These are phyloP conservation scores for Erysimum pusillum DNA, from an alignment of 441 rosid genomes.

Conservation along the genomic window DNA sequence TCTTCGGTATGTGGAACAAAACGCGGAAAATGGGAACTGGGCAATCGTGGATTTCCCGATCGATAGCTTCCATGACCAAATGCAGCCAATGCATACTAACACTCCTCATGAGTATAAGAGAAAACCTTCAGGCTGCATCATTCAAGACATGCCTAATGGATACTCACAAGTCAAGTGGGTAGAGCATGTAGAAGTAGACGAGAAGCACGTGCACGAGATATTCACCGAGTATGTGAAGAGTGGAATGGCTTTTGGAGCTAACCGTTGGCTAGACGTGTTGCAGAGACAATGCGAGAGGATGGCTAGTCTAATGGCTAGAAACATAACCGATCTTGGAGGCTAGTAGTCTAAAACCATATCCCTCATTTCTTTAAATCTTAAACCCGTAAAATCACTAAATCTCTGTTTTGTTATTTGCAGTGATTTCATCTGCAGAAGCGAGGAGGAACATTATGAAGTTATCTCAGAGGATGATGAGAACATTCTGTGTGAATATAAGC, in stretches of 20 bases:
- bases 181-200: conserved; percentile 78
- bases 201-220: conserved; percentile 73
- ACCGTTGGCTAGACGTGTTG: conserved; percentile 81
- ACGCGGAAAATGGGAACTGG: conserved; percentile 71
- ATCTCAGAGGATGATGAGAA: conserved; percentile 77
- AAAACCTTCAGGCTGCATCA: conserved; percentile 80
- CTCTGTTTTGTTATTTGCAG: conserved; percentile 42
- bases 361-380: not conserved
- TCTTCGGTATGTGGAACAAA: conserved; percentile 83
- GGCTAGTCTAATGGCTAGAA: conserved; percentile 92
- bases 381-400: not conserved
- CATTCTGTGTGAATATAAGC: conserved; percentile 73
- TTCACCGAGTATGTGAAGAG: conserved; percentile 57
- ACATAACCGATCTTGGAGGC: conserved; percentile 87
- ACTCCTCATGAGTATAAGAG: conserved; percentile 60
- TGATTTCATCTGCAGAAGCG: conserved; percentile 78
- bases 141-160: conserved; percentile 96
- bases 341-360: conserved; percentile 26
- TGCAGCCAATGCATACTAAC: conserved; percentile 49
- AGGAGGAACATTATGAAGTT: conserved; percentile 82
- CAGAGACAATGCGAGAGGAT: conserved; percentile 85
- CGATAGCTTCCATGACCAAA: conserved; percentile 63
- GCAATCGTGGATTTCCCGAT: conserved; percentile 82
- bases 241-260: conserved; percentile 86
- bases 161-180: conserved; percentile 93